Percentiles rank a stretch among this genome's conserved stretches.
Conservation (phyloP, 257 asterid species). For the Buddleja alternifolia region DNA sequence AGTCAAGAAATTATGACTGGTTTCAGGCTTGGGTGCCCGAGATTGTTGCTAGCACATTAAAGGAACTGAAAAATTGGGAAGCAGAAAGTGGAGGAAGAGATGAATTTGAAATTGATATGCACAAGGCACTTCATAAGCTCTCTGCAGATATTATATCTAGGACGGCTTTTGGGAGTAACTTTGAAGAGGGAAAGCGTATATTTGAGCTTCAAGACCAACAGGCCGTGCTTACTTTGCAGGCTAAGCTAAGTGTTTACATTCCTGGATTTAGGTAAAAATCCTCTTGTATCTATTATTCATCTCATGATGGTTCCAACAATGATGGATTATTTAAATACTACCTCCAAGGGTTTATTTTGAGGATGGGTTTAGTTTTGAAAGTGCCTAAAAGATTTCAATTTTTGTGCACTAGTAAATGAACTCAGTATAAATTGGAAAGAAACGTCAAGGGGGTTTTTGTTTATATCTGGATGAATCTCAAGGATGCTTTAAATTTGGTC, state of each 20-base stretch:
- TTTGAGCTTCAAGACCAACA: constrained; percentile 57
- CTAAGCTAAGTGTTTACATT: constrained; percentile 47
- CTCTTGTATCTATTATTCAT: not conserved
- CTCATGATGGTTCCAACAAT: not conserved
- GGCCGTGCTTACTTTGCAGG: constrained; percentile 43
- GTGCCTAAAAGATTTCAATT: not conserved
- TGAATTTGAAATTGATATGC: constrained; percentile 42
- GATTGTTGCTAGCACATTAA: constrained; percentile 32
- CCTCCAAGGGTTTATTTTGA: too few relatives aligned
- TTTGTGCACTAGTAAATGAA: not conserved
- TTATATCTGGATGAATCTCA: too few relatives aligned
- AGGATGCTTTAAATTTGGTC: too few relatives aligned
- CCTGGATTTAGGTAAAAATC: constrained; percentile 54
- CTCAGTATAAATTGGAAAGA: too few relatives aligned
- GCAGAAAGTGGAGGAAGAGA: constrained; percentile 31
- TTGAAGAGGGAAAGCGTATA: constrained; percentile 56
- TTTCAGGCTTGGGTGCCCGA: constrained; percentile 47
- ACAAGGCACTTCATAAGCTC: constrained; percentile 41
- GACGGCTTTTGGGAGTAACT: constrained; percentile 61
- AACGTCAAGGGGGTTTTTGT: too few relatives aligned
- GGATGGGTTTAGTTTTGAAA: too few relatives aligned
- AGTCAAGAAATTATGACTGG: constrained; percentile 16
- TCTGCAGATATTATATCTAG: constrained; percentile 52
- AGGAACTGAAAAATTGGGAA: constrained; percentile 41
- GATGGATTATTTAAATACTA: not conserved